Base-by-base conservation (phyloP, 305 asterid genomes). In the Salvia sclarea region DNA sequence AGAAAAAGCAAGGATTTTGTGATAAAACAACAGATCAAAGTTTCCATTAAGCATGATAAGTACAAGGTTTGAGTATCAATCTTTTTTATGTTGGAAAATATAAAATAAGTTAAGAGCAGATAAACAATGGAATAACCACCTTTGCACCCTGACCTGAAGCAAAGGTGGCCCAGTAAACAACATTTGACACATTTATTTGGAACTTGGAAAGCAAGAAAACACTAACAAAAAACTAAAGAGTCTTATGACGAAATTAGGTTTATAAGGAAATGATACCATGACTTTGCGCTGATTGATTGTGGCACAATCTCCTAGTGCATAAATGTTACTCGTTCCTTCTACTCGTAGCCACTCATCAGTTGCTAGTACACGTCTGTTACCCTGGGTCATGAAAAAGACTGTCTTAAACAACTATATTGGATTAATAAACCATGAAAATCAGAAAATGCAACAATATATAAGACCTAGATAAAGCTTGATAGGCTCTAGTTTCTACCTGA, bases 291-390 rank as follows among this genome's bases (percentile, higher is more conserved):
- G 98, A 80, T 87, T 87, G 80, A 88, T 93, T 69, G 98, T 90
- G 66, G 98, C 96, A 76, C 95, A 84, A 73, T 90, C 98, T 67
- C 98, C 97, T 35, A 90, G 68, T 28, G 96, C 98, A 76, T 88
- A 93, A 75, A 88, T 82, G 75, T 28, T 81, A 70, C 87, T 86
- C 71, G 75, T 65, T 53, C 95, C 92, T 69, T 90, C 97, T 25
- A 90, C 91, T 58, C 98, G 82, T 68, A 93, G 78, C 98, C 98
- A 93, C 77, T 93, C 98, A 72, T 93, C 97, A 30, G 97, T 87
- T 63, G 97, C 97, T 70, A 93, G 79, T 53, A 75, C 96, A 44
- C 98, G 97, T 74, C 98, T 83, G 53, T 64, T 86, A 54, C 79
- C 88, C 98, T 93, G 82, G 68, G 24, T 12, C 61, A 56, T 60